Base-by-base conservation (phyloP, 345 rosid species). In the Salix purpurea region DNA sequence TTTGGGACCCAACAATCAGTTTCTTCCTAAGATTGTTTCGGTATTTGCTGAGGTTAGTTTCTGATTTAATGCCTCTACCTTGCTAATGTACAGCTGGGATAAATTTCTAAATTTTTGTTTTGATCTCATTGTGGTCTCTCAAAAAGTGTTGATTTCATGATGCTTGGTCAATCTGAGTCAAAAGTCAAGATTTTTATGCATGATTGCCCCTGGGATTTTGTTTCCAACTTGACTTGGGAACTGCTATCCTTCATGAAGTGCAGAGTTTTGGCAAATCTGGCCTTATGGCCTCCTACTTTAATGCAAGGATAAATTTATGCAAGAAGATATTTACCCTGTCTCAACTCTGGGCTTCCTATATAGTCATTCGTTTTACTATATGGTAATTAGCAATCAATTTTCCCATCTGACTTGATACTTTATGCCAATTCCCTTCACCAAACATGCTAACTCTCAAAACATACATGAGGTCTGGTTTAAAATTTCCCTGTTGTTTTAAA, bases 1-100 rank as follows among this genome's bases (percentile, higher is more conserved):
- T 75, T 78, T 96, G 86, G 99, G 99, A 58, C 92, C 97, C 75
- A 93, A 87, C 83, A 91, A 93, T 83, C 95, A 89, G 72, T 77
- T 89, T 77, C 97, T 96, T 77, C 97, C 98, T 10, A 92, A 96
- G 87, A 92, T 96, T 72, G 83, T 96, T 65, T 67, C 88, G 37
- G 97, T 96, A 68, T 96, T 96, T 86, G 97, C 97, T 1, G 99
- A 93, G 99, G 99, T 92, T 70, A 73, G 90, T 85, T 69, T 46
- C 30, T 36, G 21, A 13, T 34, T 73, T 19, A 34, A 37, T 26
- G 23, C 24, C 7, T 56, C 13, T 24, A n/a, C 62, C 62, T 54
- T 21, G n/a, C 11, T 56, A 56, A 21, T 9, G 12, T 56, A 56
- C 26, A n/a, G n/a, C 62, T n/a, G 3, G 28, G n/a, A 2, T 7